These are phyloP conservation scores for Tolypocladium tundrense DNA, from an alignment of 2,329 filamentous ascomycete genomes.

Conservation along the genomic window DNA sequence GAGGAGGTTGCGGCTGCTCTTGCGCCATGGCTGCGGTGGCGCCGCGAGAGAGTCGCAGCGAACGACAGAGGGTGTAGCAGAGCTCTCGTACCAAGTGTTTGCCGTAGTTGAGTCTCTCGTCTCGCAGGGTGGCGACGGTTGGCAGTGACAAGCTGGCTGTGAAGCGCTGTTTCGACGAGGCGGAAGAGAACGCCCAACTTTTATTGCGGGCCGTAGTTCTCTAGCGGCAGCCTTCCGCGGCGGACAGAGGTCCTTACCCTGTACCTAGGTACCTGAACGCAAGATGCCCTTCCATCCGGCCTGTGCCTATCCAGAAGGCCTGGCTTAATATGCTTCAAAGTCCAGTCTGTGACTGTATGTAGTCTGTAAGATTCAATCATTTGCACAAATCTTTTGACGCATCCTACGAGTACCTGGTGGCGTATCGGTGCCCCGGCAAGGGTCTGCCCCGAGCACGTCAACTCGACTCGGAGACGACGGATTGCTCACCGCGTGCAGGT, in stretches of 20 bases:
- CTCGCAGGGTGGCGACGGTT: not conserved
- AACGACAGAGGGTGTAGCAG: not conserved
- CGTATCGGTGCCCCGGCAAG: too few relatives aligned
- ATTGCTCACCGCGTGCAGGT: too few relatives aligned
- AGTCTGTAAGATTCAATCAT: not conserved
- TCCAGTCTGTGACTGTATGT: too few relatives aligned
- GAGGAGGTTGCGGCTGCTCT: slow-evolving; percentile 13
- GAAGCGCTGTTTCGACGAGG: not conserved
- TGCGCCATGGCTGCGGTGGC: slow-evolving; percentile 14
- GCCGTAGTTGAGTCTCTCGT: not conserved
- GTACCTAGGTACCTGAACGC: not conserved
- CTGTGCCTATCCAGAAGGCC: not conserved
- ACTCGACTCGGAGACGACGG: too few relatives aligned
- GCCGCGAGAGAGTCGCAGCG: not conserved
- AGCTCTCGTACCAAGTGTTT: not conserved
- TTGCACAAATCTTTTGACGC: too few relatives aligned
- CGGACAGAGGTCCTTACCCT: not conserved
- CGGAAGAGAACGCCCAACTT: not conserved
- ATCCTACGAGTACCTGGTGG: not conserved
- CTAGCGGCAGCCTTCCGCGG: not conserved
- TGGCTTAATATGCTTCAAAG: not conserved
- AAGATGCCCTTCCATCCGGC: not conserved
- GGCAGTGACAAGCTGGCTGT: not conserved
- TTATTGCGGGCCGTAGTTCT: not conserved
- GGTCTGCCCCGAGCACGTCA: not conserved